Conservation (phyloP, 164 flowering plant species). For the Stephania cephalantha region DNA sequence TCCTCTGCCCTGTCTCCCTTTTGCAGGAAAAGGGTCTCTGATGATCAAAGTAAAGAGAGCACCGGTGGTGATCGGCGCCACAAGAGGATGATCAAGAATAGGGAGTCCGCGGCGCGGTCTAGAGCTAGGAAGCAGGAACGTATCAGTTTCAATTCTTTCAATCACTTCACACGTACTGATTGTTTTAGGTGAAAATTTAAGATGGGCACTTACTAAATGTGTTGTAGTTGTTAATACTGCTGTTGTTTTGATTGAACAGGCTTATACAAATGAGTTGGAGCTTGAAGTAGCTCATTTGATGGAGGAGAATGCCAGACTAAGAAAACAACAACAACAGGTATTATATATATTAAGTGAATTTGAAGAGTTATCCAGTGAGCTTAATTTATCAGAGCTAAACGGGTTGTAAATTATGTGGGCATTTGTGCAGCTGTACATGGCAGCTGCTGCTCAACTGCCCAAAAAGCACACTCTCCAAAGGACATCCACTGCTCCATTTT, state of each 20-base stretch:
- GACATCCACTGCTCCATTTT: slow-evolving; percentile 58
- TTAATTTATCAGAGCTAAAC: neutral
- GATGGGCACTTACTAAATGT: neutral
- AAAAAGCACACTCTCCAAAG: slow-evolving; percentile 34
- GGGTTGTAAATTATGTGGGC: neutral
- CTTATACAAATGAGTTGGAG: slow-evolving; percentile 59
- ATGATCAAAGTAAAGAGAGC: slow-evolving; percentile 10
- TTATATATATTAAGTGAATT: neutral
- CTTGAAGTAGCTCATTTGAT: slow-evolving; percentile 37
- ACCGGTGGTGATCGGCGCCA: slow-evolving; percentile 32
- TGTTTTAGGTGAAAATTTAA: neutral
- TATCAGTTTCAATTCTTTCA: slow-evolving; percentile 7
- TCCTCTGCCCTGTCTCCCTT: slow-evolving; percentile 17
- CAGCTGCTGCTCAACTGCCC: slow-evolving; percentile 29
- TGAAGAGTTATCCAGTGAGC: neutral
- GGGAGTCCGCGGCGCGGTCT: slow-evolving; percentile 79
- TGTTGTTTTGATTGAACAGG: slow-evolving; percentile 29
- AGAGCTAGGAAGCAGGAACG: slow-evolving; percentile 63
- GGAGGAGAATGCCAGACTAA: slow-evolving; percentile 60
- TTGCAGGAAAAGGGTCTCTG: slow-evolving; percentile 31
- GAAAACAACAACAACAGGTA: slow-evolving; percentile 36
- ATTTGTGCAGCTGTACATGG: slow-evolving; percentile 21
- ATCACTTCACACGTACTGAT: neutral
- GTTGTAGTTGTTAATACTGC: no score
- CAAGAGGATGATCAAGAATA: slow-evolving; percentile 64